phyloP scores from a whole-genome alignment of 345 rosid genomes.

The Brassica cretica region DNA sequence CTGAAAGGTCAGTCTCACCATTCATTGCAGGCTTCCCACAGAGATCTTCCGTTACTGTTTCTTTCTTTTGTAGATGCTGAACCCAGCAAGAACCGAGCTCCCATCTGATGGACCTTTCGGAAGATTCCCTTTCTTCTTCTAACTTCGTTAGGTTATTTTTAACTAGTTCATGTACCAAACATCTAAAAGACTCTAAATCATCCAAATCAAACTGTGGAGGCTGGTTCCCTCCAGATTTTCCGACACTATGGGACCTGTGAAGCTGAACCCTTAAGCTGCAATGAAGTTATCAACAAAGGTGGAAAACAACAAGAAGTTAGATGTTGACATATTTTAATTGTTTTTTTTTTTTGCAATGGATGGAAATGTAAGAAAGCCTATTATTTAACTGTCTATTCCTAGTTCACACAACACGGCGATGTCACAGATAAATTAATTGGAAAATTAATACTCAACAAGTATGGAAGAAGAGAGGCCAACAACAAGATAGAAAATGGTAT shows the following conservation, averaged over 20 bases:
- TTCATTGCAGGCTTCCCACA: slow-evolving; percentile 57
- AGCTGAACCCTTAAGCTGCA: slow-evolving; percentile 84
- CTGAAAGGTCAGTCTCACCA: slow-evolving; percentile 66
- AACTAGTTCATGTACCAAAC: slow-evolving; percentile 56
- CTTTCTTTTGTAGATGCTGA: slow-evolving; percentile 89
- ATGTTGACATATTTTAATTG: neutral
- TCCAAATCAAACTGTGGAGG: slow-evolving; percentile 57
- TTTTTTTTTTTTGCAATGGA: slow-evolving; percentile 12
- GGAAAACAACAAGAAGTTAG: slow-evolving; percentile 23
- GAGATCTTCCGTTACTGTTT: slow-evolving; percentile 54
- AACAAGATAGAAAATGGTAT: neutral
- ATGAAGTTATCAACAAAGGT: slow-evolving; percentile 19
- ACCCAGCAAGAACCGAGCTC: slow-evolving; percentile 94
- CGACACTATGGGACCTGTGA: slow-evolving; percentile 53
- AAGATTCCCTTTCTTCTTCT: slow-evolving; percentile 49
- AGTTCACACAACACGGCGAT: neutral
- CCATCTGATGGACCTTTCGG: slow-evolving; percentile 75
- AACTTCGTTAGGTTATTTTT: slow-evolving; percentile 64
- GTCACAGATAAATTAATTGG: neutral
- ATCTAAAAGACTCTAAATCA: slow-evolving; percentile 50
- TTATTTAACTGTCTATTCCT: slow-evolving; percentile 2
- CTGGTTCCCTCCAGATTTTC: slow-evolving; percentile 49
- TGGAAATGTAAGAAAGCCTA: slow-evolving; percentile 8
- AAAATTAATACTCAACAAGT: neutral
- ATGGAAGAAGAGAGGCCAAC: slow-evolving; percentile 26